Base-by-base conservation (phyloP, 208 protist species). In the Novymonas esmeraldas region DNA sequence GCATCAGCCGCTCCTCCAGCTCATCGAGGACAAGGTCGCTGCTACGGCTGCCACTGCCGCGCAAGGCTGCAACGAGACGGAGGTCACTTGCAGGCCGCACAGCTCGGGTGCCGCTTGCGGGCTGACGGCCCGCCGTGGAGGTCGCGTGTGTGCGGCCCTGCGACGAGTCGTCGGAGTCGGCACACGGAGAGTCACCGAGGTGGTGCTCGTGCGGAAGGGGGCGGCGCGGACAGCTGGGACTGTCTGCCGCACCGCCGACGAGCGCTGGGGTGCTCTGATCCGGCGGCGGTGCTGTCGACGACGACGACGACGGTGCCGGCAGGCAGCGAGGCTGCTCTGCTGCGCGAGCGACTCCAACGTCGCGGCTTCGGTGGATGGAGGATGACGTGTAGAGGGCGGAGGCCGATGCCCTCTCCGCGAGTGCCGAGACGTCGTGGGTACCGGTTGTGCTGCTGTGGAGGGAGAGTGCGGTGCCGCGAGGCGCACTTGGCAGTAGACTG, bases 171-270 rank as follows among this genome's bases (percentile, higher is more conserved):
- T 28, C 9, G 22, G 63, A 60, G 24, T 22, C 41, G 7, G 61
- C 39, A 48, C 36, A 34, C 0, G 70, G 63, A 9, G 63, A 56
- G 28, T 58, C 64, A 22, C 16, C 42, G 18, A 77, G 62, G 50
- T 57, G 62, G 34, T 77, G 71, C 20, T 70, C 64, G 24, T 58
- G 63, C 24, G 71, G 71, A 24, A 76, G 62, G 10, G 70, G 24
- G 18, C 70, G 61, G 28, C 70, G 70, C 2, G 62, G 70, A 26
- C 70, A 76, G 16, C 54, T 42, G 1, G 62, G 62, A 34, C 61
- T 76, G 50, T 70, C 70, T 16, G 34, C 16, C 22, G 58, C 39
- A 7, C 70, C 38, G 14, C 70, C 70, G 62, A 76, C 59, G 49
- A 61, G 16, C 14, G 16, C 31, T 16, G 48, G 24, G 18, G n/a